These are phyloP conservation scores for Whalleya microplaca DNA, from an alignment of 2,329 filamentous ascomycete genomes.

Conservation along the genomic window DNA sequence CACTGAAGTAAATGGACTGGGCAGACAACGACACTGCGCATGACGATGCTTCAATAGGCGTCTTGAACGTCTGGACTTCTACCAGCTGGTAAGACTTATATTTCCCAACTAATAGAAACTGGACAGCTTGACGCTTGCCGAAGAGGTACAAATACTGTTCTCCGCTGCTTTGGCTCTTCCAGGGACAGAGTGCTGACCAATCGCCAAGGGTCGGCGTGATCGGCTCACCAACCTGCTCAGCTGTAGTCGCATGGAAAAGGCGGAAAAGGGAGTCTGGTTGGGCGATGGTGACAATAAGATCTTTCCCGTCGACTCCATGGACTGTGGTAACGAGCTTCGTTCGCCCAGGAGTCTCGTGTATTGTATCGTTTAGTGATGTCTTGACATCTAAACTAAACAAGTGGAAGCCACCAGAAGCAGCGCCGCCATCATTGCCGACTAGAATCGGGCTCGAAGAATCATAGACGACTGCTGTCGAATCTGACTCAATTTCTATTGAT, in stretches of 20 bases:
- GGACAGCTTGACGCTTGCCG: constrained; percentile 45
- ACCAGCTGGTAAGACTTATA: constrained; percentile 40
- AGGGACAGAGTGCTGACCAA: constrained; percentile 52
- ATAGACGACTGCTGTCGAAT: constrained; percentile 47
- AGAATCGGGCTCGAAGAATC: constrained; percentile 40
- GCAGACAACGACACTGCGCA: constrained; percentile 45
- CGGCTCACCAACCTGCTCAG: constrained; percentile 38
- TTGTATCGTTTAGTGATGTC: constrained; percentile 37
- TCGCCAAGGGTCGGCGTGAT: constrained; percentile 45
- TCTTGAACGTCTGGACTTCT: constrained; percentile 49
- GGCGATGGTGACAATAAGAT: constrained; percentile 47
- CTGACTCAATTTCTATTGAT: constrained; percentile 45
- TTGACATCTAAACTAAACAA: constrained; percentile 40
- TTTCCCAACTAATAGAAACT: constrained; percentile 42
- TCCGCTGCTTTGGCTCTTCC: constrained; percentile 43
- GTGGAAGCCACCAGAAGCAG: constrained; percentile 48
- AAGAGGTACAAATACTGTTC: constrained; percentile 51
- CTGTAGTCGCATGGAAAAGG: constrained; percentile 40
- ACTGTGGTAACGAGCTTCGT: constrained; percentile 49
- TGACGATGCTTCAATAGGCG: constrained; percentile 46
- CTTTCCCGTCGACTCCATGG: constrained; percentile 41
- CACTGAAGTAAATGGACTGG: constrained; percentile 45
- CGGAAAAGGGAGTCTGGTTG: constrained; percentile 47
- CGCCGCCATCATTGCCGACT: constrained; percentile 50
- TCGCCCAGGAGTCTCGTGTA: constrained; percentile 43